Evolutionary conservation across 805 yeast genomes (phyloP), one percentile per base, ranked within the genome.

Genomic region (Cyberlindnera euphorbiae): DNA sequence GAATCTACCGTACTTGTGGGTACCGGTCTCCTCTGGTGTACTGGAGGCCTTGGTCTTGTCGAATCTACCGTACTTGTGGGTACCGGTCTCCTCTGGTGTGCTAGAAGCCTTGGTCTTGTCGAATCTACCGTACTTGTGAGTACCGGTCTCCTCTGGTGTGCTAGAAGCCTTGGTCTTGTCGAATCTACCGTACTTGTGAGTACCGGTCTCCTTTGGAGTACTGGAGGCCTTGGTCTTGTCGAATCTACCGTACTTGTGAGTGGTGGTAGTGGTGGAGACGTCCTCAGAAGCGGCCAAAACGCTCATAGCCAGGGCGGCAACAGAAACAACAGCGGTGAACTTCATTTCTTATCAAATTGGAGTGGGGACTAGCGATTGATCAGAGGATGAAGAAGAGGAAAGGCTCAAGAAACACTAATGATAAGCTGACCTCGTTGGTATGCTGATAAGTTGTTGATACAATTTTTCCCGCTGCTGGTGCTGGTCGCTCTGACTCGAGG

Each of bases 1-100:
- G 52, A 75, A 75, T 53, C 67, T 67, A 47, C 84, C 84, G 46
- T 64, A 65, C 44, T 59, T 69, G 64, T 77, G 82, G 37, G 83
- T 77, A 44, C 73, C 73, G 42, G 73, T 73, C 19, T 59, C 17
- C 42, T 49, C 39, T 5, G 73, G 41, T 12, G 58, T 49, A 29
- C 58, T 43, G 6, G 67, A 42, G 24, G 59, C 50, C 45, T 56
- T 46, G 35, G 75, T 67, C 59, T 73, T 69, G 64, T 73, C 64
- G 47, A 72, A 73, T 53, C 66, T 67, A 48, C 84, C 84, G 45
- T 64, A 66, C 44, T 59, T 68, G 66, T 77, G 82, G 35, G 82
- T 77, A 42, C 71, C 71, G 53, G 53, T 41, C 67, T 58, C 35
- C n/a, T n/a, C n/a, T n/a, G 18, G 59, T 38, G 58, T 48, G 30